phyloP scores from a whole-genome alignment of 108 stramenopile species.

The Pseudonitzschia pungens region DNA sequence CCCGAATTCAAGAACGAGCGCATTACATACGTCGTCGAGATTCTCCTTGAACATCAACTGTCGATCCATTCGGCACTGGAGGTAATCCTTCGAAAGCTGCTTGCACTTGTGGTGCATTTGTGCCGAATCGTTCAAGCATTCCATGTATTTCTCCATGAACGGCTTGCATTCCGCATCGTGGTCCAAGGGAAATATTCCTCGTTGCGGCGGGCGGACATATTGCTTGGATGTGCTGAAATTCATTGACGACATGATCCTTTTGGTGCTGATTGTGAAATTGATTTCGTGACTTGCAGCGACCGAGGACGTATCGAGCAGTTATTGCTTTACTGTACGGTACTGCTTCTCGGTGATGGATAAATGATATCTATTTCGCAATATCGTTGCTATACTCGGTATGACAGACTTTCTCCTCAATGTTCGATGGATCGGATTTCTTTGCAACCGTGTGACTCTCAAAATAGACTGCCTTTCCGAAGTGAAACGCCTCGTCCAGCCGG shows the following conservation, averaged over 20 bases:
- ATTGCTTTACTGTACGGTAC: too few relatives aligned
- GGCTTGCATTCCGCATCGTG: constrained; percentile 81
- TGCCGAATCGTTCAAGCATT: constrained; percentile 73
- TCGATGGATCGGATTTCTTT: too few relatives aligned
- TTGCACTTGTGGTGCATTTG: constrained; percentile 85
- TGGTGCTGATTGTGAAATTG: not conserved
- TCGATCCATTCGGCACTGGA: constrained; percentile 88
- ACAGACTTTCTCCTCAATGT: too few relatives aligned
- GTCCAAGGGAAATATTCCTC: constrained; percentile 90
- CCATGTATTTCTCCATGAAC: constrained; percentile 62
- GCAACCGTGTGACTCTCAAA: too few relatives aligned
- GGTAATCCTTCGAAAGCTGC: constrained; percentile 74
- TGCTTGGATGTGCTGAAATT: constrained; percentile 81
- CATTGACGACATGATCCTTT: constrained; percentile 48
- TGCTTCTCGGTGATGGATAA: too few relatives aligned
- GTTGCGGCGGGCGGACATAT: constrained; percentile 81
- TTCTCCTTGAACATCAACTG: constrained; percentile 82
- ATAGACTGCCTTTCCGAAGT: too few relatives aligned
- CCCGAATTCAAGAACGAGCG: not conserved
- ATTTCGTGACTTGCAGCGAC: too few relatives aligned
- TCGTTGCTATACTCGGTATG: too few relatives aligned
- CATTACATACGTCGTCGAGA: constrained; percentile 59
- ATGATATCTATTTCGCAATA: too few relatives aligned
- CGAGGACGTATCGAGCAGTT: too few relatives aligned
- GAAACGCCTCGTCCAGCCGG: too few relatives aligned